Base-by-base conservation (phyloP, 2,329 filamentous ascomycete species). In the Cladosporium austrohemisphaericum region DNA sequence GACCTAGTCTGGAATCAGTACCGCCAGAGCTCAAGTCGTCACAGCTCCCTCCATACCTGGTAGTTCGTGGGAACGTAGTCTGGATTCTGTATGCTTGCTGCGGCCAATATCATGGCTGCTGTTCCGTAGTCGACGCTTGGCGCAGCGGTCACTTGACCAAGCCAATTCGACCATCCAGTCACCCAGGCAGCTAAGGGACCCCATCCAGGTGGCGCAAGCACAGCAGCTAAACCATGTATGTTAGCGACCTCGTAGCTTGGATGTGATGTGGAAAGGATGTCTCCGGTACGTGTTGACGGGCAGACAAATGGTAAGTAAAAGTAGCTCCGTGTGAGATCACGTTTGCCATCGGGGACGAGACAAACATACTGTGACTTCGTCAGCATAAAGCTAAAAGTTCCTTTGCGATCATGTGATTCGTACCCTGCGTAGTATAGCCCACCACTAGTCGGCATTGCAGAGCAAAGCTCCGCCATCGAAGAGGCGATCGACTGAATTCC, bases 391-490 rank as follows among this genome's bases (percentile, higher is more conserved):
- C n/a, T n/a, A n/a, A n/a, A n/a, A n/a, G n/a, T n/a, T n/a, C n/a
- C n/a, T n/a, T n/a, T n/a, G n/a, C n/a, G n/a, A n/a, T n/a, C n/a
- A n/a, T n/a, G n/a, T n/a, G n/a, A n/a, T n/a, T n/a, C n/a, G n/a
- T n/a, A n/a, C n/a, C n/a, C n/a, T 13, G 85, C 84, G 63, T 89
- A 89, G 66, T 89, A 89, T 11, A 89, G 71, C 20, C 85, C 85
- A 48, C 85, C 85, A 57, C 76, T 72, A 1, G 84, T 87, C 3
- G 84, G 84, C 84, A 88, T 87, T 6, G 31, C 16, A 16, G 31
- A 36, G 10, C 51, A 43, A 36, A 88, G 70, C 66, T 88, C 85
- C 1, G 85, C 85, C 74, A 73, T 76, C 20, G 64, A 78, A 67
- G 81, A 76, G 7, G 85, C 84, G 49, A 88, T 79, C 64, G 79